Evolutionary conservation across 805 yeast species (phyloP), one percentile per base, ranked within the genome.

Genomic region (Jamesozyma gamospora): DNA sequence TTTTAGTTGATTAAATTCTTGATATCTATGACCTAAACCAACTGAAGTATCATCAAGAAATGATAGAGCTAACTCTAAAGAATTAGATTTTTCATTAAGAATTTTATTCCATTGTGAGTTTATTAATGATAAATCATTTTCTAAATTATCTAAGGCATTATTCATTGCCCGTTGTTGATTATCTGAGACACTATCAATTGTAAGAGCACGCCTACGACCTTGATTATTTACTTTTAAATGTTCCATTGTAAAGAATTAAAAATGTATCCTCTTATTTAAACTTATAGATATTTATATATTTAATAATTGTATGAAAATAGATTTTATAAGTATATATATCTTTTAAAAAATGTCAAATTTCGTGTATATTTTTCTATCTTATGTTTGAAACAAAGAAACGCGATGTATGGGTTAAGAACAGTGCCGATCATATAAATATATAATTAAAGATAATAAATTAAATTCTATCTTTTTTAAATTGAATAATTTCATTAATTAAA

Each of bases 21-120:
- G 69, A 42, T 70, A 69, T 43, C 79, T 74, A 51, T 79, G 80
- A 0, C 95, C 94, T 51, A 84, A 63, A 0, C 97, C 97, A n/a
- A 87, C 92, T 0, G 95, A 82, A 2, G 94, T 77, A 50, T 79
- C 80, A 59, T 90, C 96, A 51, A 87, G 65, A 41, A 92, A 66
- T 1, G 88, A 77, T 30, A 90, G 66, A 0, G 96, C 96, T 38
- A 80, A 66, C 50, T 86, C 96, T 34, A 92, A 69, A 1, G 95
- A 94, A 55, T 86, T 87, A 40, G 85, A 75, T 36, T 75, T 70
- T 8, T 68, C 69, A 1, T 65, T 63, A 6, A 71, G 59, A 7
- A 77, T 59, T 38, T 72, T 69, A 33, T 64, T 62, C 79, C 79
- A 75, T 41, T 68, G 68, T 4, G 63, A 46, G 14, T 65, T 62